Percentiles rank a stretch among this genome's conserved stretches.
Evolutionary conservation across 306 rosid genomes (phyloP).

Genomic region (Lathyrus oleraceus): DNA sequence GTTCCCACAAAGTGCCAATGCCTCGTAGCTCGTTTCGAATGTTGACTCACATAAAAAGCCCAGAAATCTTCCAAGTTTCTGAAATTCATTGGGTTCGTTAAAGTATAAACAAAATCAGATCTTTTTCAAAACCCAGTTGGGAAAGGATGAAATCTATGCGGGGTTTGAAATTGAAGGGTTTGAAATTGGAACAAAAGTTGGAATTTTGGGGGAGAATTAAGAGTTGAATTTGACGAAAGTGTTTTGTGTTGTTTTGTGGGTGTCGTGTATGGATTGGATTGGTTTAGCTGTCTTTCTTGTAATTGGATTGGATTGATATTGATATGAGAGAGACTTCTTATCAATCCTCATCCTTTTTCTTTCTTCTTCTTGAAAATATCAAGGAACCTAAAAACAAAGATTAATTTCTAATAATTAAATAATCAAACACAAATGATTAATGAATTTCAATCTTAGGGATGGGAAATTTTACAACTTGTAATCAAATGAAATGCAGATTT

Average conservation of each 20-base stretch:
- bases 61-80: slow-evolving; percentile 95
- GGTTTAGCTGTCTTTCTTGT: background rate
- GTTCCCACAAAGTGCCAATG: slow-evolving; percentile 94
- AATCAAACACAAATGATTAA: too few relatives aligned
- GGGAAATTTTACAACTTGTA: too few relatives aligned
- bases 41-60: slow-evolving; percentile 87
- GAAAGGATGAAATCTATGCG: background rate
- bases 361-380: background rate
- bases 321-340: slow-evolving; percentile 12
- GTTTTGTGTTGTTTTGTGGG: background rate
- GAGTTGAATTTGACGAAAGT: slow-evolving; percentile 2
- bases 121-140: slow-evolving; percentile 28
- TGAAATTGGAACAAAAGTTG: slow-evolving; percentile 13
- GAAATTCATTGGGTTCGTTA: slow-evolving; percentile 66
- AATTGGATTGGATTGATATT: background rate
- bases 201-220: background rate
- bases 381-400: too few relatives aligned
- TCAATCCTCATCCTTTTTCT: background rate
- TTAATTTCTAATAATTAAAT: too few relatives aligned
- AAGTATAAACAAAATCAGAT: slow-evolving; percentile 33
- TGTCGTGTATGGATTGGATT: slow-evolving; percentile 17
- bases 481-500: too few relatives aligned
- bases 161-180: slow-evolving; percentile 28
- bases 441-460: too few relatives aligned
- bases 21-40: slow-evolving; percentile 83